Conservation (phyloP, 2,329 filamentous ascomycete genomes). For the Colletotrichum magnum region DNA sequence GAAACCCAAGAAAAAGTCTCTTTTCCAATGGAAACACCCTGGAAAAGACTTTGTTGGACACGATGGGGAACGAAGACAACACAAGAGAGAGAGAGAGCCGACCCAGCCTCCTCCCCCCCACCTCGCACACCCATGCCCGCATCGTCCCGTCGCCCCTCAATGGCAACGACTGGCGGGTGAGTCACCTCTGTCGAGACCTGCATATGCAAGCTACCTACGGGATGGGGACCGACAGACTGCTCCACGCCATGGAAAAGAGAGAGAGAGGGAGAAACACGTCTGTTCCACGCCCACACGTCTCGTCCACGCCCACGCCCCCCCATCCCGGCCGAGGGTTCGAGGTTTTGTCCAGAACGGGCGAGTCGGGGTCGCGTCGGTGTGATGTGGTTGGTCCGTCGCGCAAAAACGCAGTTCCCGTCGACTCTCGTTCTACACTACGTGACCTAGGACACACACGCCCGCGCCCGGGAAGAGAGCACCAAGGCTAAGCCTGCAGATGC, state of each 20-base stretch:
- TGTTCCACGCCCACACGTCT: conserved; percentile 6
- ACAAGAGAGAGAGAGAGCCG: background rate
- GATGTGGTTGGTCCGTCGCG: conserved; percentile 23
- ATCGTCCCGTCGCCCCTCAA: conserved; percentile 38
- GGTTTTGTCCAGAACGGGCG: conserved; percentile 25
- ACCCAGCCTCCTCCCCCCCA: conserved; percentile 18
- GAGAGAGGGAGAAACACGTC: background rate
- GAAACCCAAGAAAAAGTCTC: background rate
- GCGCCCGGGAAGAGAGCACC: background rate
- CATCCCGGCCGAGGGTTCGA: background rate
- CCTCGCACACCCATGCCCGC: conserved; percentile 14
- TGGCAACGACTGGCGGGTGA: conserved; percentile 46
- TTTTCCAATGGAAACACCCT: background rate
- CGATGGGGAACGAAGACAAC: background rate
- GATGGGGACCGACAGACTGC: conserved; percentile 7
- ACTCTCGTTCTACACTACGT: background rate
- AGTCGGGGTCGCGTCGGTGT: conserved; percentile 21
- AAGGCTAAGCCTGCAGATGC: background rate
- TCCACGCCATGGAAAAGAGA: background rate
- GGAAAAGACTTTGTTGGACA: too few relatives aligned
- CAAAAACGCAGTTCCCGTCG: too few relatives aligned
- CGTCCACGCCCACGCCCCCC: conserved; percentile 1
- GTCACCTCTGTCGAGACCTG: conserved; percentile 44
- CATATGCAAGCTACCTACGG: conserved; percentile 38
- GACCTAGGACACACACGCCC: background rate